phyloP scores from a whole-genome alignment of 139 green algal species.

The Parachlorella kessleri region DNA sequence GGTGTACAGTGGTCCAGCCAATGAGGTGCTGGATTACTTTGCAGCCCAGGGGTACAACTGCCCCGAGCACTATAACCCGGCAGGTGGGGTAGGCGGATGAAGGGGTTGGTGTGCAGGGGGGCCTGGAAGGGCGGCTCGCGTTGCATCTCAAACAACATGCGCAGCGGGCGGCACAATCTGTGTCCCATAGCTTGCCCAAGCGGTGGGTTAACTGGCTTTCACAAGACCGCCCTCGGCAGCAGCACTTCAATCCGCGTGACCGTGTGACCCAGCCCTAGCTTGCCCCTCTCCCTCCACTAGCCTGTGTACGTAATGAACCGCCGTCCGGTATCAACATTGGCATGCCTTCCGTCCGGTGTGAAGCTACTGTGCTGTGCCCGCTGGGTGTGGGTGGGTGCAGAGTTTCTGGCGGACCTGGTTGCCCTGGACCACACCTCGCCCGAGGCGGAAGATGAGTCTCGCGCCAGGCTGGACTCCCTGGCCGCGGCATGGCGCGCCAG shows the following conservation, averaged over 20 bases:
- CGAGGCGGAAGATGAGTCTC: constrained; percentile 53
- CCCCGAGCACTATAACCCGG: constrained; percentile 81
- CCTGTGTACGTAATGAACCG: neutral
- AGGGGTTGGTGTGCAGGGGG: too few species aligned
- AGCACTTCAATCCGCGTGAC: too few species aligned
- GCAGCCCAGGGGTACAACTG: constrained; percentile 69
- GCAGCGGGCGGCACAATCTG: too few species aligned
- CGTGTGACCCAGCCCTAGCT: too few species aligned
- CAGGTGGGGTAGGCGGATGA: constrained; percentile 2
- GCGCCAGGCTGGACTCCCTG: constrained; percentile 50
- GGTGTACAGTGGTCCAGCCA: constrained; percentile 63
- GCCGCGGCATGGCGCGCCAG: constrained; percentile 9
- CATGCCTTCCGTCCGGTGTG: neutral
- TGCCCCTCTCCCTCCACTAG: too few species aligned
- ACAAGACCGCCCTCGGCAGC: too few species aligned
- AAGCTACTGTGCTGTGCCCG: neutral
- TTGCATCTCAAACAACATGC: too few species aligned
- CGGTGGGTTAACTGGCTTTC: too few species aligned
- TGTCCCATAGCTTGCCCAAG: too few species aligned
- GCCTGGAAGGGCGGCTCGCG: too few species aligned
- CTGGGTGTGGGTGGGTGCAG: constrained; percentile 24
- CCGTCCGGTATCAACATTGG: neutral
- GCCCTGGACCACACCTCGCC: constrained; percentile 70
- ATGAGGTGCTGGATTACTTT: constrained; percentile 72
- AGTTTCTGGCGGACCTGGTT: constrained; percentile 93